Percentiles rank a stretch among this genome's conserved stretches.
Evolutionary conservation across 1,284 basidiomycete genomes (phyloP).

Genomic region (Tilletia indica): DNA sequence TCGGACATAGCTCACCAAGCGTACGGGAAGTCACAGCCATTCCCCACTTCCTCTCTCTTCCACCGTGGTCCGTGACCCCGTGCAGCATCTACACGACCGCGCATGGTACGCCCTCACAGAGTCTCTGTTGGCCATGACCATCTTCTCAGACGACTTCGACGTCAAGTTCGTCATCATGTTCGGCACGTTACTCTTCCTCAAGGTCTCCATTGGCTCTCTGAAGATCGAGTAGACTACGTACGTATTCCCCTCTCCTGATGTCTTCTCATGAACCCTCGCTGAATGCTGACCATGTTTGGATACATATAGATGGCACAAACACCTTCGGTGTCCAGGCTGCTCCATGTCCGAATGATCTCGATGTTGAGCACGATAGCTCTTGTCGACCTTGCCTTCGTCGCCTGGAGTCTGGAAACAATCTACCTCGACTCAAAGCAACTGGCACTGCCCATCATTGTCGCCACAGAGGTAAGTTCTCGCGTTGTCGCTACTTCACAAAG

Average conservation of each 20-base stretch:
- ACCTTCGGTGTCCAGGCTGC: constrained; percentile 74
- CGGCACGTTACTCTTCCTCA: constrained; percentile 84
- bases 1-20: too few species aligned
- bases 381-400: constrained; percentile 66
- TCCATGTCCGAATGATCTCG: constrained; percentile 77
- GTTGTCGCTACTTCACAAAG: neutral
- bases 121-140: constrained; percentile 89
- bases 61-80: too few species aligned
- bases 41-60: neutral
- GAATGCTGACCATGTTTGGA: constrained; percentile 52
- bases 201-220: constrained; percentile 94
- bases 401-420: constrained; percentile 67
- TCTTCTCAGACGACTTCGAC: constrained; percentile 74
- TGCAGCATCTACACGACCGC: constrained; percentile 80
- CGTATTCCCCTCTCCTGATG: constrained; percentile 55
- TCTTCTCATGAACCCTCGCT: too few species aligned
- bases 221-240: constrained; percentile 93
- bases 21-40: too few species aligned
- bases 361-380: constrained; percentile 71
- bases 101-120: constrained; percentile 98
- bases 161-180: constrained; percentile 87
- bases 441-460: constrained; percentile 81
- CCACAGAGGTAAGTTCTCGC: constrained; percentile 71
- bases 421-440: constrained; percentile 56
- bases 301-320: constrained; percentile 80